A percentile compares a stretch with the other conserved stretches of the same genome.
Evolutionary conservation across 208 protist genomes (phyloP).

Genomic region (Trypanosoma lewisi): DNA sequence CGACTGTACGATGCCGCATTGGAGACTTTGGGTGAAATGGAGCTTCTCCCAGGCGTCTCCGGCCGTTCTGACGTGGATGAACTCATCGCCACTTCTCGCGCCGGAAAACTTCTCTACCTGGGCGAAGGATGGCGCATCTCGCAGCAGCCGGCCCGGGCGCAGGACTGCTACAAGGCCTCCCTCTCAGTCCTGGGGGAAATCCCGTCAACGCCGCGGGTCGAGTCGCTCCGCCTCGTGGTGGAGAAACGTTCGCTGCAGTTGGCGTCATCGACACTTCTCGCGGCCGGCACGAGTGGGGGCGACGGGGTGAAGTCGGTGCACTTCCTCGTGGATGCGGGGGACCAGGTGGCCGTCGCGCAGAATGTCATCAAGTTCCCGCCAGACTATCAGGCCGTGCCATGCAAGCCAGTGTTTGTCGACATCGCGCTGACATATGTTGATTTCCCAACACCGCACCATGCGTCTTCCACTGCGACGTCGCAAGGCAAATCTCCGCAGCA

Average conservation of each 20-base stretch:
- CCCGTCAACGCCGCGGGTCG: constrained; percentile 18
- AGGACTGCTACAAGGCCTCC: constrained; percentile 52
- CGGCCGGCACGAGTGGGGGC: not conserved
- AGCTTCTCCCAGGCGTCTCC: constrained; percentile 73
- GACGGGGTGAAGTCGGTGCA: not conserved
- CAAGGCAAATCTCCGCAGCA: constrained; percentile 21
- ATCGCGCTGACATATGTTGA: constrained; percentile 79
- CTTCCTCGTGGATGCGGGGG: constrained; percentile 41
- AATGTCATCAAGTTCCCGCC: constrained; percentile 77
- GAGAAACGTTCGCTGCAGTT: constrained; percentile 44
- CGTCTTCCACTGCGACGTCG: not conserved
- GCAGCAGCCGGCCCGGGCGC: constrained; percentile 21
- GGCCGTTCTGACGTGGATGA: constrained; percentile 57
- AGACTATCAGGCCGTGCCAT: constrained; percentile 69
- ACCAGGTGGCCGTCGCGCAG: constrained; percentile 45
- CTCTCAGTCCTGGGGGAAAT: constrained; percentile 34
- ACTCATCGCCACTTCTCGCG: constrained; percentile 41
- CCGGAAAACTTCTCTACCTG: constrained; percentile 63
- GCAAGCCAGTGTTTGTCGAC: constrained; percentile 86
- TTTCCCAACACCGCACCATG: constrained; percentile 32
- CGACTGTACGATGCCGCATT: constrained; percentile 74
- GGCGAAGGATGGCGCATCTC: constrained; percentile 72
- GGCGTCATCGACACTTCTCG: constrained; percentile 37
- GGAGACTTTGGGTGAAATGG: constrained; percentile 68
- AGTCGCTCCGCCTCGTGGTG: constrained; percentile 34